Conservation (phyloP, 2,329 filamentous ascomycete species). For the Calonectria leucothoes region DNA sequence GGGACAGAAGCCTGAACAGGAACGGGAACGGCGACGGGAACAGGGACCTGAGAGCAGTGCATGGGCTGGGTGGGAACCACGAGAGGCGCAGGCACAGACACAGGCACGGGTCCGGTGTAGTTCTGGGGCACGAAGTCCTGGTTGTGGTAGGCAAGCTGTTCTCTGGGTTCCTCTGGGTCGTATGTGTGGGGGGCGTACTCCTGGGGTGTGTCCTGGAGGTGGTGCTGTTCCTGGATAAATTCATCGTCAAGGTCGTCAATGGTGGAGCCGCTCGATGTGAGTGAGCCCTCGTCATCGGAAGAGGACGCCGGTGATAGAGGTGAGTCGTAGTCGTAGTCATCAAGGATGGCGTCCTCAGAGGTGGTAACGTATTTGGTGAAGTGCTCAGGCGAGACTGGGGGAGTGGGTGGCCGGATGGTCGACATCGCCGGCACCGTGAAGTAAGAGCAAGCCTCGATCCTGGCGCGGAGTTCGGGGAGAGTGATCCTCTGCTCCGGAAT, state of each 20-base stretch:
- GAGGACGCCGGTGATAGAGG: constrained; percentile 64
- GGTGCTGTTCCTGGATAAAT: constrained; percentile 56
- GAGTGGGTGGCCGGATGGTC: constrained; percentile 50
- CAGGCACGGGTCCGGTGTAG: constrained; percentile 54
- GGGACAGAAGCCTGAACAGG: constrained; percentile 49
- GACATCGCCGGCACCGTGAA: constrained; percentile 69
- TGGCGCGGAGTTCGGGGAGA: constrained; percentile 80
- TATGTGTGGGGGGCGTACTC: constrained; percentile 57
- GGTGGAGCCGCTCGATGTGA: constrained; percentile 65
- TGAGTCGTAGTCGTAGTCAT: constrained; percentile 57
- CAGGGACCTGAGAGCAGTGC: constrained; percentile 46
- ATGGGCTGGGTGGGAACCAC: constrained; percentile 40
- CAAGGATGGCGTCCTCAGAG: constrained; percentile 58
- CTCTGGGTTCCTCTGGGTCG: constrained; percentile 58
- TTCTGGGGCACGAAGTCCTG: constrained; percentile 61
- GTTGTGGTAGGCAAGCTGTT: constrained; percentile 52
- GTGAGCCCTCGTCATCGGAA: constrained; percentile 68
- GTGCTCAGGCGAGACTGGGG: constrained; percentile 57
- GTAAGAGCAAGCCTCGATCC: constrained; percentile 80
- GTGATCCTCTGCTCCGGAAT: constrained; percentile 86
- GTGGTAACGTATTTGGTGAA: constrained; percentile 57
- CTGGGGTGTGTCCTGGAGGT: constrained; percentile 49
- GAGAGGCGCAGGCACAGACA: constrained; percentile 36
- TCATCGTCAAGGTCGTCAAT: constrained; percentile 65
- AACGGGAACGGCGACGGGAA: constrained; percentile 30